phyloP scores from a whole-genome alignment of 2,329 filamentous ascomycete species.

The Aspergillus amoenus region DNA sequence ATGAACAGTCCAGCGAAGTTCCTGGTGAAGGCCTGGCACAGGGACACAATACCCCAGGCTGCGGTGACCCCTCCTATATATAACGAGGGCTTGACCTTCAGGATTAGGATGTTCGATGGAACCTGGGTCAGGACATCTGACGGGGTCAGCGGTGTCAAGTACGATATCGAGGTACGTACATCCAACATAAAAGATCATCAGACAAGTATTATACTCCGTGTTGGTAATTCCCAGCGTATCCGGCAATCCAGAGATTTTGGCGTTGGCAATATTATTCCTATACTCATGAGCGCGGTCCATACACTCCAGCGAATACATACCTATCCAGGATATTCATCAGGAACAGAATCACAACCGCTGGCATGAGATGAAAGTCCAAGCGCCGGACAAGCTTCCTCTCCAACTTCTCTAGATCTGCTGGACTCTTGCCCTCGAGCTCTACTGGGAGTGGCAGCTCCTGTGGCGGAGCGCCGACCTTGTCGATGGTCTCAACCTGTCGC shows the following conservation, averaged over 20 bases:
- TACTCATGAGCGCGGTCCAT: not conserved
- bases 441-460: conserved; percentile 1
- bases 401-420: not conserved
- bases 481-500: not conserved
- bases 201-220: not conserved
- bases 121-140: conserved; percentile 2
- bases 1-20: conserved; percentile 2
- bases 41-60: not conserved
- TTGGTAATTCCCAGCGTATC: not conserved
- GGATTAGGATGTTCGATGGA: not conserved
- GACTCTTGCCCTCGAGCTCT: not conserved
- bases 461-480: not conserved
- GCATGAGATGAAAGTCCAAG: not conserved
- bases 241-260: not conserved
- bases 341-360: conserved; percentile 1
- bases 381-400: not conserved
- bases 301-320: not conserved
- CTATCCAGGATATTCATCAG: conserved; percentile 5
- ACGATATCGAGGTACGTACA: not conserved
- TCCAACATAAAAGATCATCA: conserved; percentile 1
- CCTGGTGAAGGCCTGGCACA: conserved; percentile 1
- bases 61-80: not conserved
- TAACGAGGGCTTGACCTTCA: conserved; percentile 1
- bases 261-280: conserved; percentile 3
- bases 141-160: not conserved